Percentiles rank a stretch among this genome's conserved stretches.
These are phyloP conservation scores for Fusarium nurragi DNA, from an alignment of 2,329 filamentous ascomycete genomes.

Conservation along the genomic window DNA sequence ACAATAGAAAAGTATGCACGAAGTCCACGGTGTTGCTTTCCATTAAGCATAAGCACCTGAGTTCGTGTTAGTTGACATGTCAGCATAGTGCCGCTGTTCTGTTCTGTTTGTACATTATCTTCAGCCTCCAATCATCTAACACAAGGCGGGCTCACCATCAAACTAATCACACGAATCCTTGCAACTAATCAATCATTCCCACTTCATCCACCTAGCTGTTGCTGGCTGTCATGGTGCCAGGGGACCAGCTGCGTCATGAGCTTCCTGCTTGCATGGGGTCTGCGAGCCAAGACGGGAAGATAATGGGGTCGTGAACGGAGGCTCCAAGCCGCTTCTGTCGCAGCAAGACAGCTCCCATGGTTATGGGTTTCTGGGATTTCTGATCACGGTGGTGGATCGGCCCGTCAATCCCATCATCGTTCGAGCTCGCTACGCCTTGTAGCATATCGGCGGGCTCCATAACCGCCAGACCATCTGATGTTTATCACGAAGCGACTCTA, in stretches of 20 bases:
- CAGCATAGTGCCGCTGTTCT: neutral
- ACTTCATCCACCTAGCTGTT: slow-evolving; percentile 13
- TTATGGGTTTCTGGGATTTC: neutral
- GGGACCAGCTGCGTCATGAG: slow-evolving; percentile 29
- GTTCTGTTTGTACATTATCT: slow-evolving; percentile 1
- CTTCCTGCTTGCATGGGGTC: slow-evolving; percentile 5
- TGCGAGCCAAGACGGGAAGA: slow-evolving; percentile 30
- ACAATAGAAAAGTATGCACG: neutral
- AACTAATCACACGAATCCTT: slow-evolving; percentile 27
- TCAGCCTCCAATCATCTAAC: slow-evolving; percentile 20
- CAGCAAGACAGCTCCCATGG: slow-evolving; percentile 13
- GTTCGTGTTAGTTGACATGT: slow-evolving; percentile 12
- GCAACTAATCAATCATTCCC: slow-evolving; percentile 26
- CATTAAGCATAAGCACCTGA: slow-evolving; percentile 13
- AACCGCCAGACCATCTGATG: slow-evolving; percentile 28
- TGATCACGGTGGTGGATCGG: slow-evolving; percentile 32
- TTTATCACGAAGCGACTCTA: slow-evolving; percentile 14
- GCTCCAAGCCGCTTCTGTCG: slow-evolving; percentile 18
- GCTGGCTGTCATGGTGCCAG: slow-evolving; percentile 32
- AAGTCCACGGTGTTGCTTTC: neutral
- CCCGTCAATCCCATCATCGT: slow-evolving; percentile 35
- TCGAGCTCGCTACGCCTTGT: slow-evolving; percentile 24
- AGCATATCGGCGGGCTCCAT: slow-evolving; percentile 24
- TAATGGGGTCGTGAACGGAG: slow-evolving; percentile 20
- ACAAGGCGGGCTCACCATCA: slow-evolving; percentile 1